Conservation (phyloP, 2,329 filamentous ascomycete species). For the Xylariaceae sp. region DNA sequence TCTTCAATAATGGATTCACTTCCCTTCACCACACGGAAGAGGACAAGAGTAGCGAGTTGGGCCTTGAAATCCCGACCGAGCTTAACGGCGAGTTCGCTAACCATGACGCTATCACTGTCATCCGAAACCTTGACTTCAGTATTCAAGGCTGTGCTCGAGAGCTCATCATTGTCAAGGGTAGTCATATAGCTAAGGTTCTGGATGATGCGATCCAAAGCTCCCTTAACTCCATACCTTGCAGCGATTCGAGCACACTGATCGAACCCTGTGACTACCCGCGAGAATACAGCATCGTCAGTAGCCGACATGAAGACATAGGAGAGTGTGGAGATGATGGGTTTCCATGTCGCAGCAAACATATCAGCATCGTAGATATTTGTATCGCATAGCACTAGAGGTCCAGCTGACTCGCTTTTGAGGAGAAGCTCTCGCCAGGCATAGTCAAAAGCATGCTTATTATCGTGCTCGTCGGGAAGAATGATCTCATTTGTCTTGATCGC, state of each 20-base stretch:
- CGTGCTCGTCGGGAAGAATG: conserved; percentile 93
- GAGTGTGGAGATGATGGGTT: conserved; percentile 86
- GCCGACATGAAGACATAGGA: conserved; percentile 99
- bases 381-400: conserved; percentile 71
- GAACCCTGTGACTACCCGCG: conserved; percentile 88
- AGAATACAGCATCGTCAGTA: conserved; percentile 92
- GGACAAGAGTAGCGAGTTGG: conserved; percentile 88
- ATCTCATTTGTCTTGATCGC: conserved; percentile 93
- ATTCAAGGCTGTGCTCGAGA: conserved; percentile 82
- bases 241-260: conserved; percentile 95
- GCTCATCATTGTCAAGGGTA: conserved; percentile 70
- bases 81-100: conserved; percentile 94
- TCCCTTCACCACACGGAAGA: conserved; percentile 86
- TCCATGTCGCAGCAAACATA: conserved; percentile 97
- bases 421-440: conserved; percentile 96
- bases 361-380: conserved; percentile 96
- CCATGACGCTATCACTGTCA: conserved; percentile 79
- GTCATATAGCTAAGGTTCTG: conserved; percentile 88
- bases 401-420: conserved; percentile 73
- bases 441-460: conserved; percentile 94
- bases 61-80: conserved; percentile 91
- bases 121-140: conserved; percentile 92
- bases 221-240: conserved; percentile 73
- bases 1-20: conserved; percentile 73
- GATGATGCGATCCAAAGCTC: conserved; percentile 89